Evolutionary conservation across 2,329 filamentous ascomycete genomes (phyloP), one percentile per base, ranked within the genome.

Genomic region (Cercospora beticola): DNA sequence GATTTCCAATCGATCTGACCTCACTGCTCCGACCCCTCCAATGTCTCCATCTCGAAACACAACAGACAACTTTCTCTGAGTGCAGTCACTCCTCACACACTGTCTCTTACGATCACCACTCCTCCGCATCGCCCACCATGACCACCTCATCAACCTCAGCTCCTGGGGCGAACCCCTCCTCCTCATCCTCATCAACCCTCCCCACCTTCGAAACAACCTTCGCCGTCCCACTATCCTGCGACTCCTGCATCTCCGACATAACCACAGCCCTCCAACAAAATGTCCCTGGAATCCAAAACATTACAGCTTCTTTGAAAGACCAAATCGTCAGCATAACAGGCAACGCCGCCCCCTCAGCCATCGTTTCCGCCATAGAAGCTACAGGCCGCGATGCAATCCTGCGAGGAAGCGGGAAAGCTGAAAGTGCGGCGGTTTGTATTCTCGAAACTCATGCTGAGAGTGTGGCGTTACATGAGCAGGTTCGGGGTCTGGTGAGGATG

Each of bases 311-410:
- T 78, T 85, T 98, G 62, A 85, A 92, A 77, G 88, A 94, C 69
- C 94, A 97, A 81, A 83, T 97, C 57, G 88, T 98, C 36, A 89
- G 90, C 16, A 88, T 97, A 46, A 90, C 95, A 80, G 94, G 95
- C 74, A 97, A 92, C 87, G 92, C 92, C 73, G 89, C 95, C 21
- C 95, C 95, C 16, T 97, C 94, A 64, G 87, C 90, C 57, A 97
- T 98, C 72, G 93, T 97, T 31, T 85, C 89, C 71, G 91, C 94
- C 7, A 97, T 98, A 72, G 92, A 97, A 82, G 85, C 86, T 56
- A 97, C 94, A 9, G 95, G 95, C 63, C 89, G 93, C 76, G 94
- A 98, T 86, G 94, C 94, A 57, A 97, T 99, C 77, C 83, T 99
- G 67, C 90, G 95, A 74, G 95, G 95, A 65, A 94, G 91, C 68